Conservation (phyloP, 441 rosid species). For the Iberis amara region DNA sequence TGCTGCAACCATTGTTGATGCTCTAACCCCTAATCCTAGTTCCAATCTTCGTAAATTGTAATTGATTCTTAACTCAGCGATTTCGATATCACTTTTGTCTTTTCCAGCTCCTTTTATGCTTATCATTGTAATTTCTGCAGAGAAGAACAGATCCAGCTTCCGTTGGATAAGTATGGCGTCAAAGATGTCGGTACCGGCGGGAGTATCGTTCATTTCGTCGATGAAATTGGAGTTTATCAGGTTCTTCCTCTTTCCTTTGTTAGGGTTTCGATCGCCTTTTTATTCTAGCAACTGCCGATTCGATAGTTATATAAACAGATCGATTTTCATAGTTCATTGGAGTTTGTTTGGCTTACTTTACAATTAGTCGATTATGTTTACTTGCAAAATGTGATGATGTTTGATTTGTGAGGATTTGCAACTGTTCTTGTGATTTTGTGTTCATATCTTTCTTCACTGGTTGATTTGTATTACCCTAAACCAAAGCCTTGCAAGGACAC, state of each 20-base stretch:
- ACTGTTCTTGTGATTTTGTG: neutral
- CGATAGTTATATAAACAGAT: neutral
- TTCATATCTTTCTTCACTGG: neutral
- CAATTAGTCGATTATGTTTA: neutral
- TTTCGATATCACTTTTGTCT: neutral
- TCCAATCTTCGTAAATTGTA: conserved; percentile 49
- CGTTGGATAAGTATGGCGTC: conserved; percentile 52
- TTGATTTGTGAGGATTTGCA: conserved; percentile 1
- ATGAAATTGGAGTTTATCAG: conserved; percentile 42
- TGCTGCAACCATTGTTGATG: conserved; percentile 38
- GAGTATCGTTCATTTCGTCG: conserved; percentile 46
- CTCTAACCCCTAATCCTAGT: conserved; percentile 41
- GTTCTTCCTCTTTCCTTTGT: conserved; percentile 28
- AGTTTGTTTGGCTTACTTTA: neutral
- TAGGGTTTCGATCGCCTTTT: neutral
- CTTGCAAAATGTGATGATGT: conserved; percentile 2
- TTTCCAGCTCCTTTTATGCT: neutral
- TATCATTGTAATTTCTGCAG: conserved; percentile 30
- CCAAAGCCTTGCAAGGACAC: neutral
- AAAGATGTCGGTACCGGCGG: conserved; percentile 39
- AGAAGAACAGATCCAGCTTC: conserved; percentile 50
- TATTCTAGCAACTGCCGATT: neutral
- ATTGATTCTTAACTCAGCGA: conserved; percentile 17
- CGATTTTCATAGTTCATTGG: too few species aligned
- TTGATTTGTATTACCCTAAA: too few species aligned